phyloP scores from a whole-genome alignment of 371 early-diverging fungal species.

The Funneliformis caledonium region DNA sequence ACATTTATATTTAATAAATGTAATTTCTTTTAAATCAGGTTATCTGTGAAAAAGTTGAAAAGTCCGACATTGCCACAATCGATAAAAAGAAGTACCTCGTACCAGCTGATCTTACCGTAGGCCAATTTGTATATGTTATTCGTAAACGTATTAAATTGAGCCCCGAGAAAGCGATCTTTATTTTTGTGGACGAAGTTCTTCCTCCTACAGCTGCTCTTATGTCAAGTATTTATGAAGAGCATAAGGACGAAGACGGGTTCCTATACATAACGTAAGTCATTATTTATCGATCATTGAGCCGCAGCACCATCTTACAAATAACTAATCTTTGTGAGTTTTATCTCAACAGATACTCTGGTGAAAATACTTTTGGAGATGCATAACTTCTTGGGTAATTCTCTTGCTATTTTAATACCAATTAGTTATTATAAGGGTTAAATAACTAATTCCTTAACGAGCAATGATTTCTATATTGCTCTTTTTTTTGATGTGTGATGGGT shows the following conservation, averaged over 20 bases:
- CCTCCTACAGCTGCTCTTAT: constrained; percentile 90
- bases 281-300: neutral
- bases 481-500: too few relatives aligned
- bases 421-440: neutral
- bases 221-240: constrained; percentile 90
- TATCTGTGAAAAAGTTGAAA: constrained; percentile 96
- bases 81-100: constrained; percentile 99
- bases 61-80: constrained; percentile 92
- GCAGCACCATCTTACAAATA: too few relatives aligned
- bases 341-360: constrained; percentile 70
- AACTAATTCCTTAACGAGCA: too few relatives aligned
- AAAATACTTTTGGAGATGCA: constrained; percentile 79
- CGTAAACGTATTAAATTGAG: constrained; percentile 90
- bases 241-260: constrained; percentile 96
- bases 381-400: neutral
- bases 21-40: constrained; percentile 46
- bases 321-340: neutral
- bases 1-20: neutral
- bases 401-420: neutral
- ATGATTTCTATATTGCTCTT: too few relatives aligned
- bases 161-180: constrained; percentile 97
- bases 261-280: constrained; percentile 80
- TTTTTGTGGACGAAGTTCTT: constrained; percentile 95
- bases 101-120: constrained; percentile 96
- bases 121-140: constrained; percentile 96